Base-by-base conservation (phyloP, 2,329 filamentous ascomycete species). In the Penicillium sp. region DNA sequence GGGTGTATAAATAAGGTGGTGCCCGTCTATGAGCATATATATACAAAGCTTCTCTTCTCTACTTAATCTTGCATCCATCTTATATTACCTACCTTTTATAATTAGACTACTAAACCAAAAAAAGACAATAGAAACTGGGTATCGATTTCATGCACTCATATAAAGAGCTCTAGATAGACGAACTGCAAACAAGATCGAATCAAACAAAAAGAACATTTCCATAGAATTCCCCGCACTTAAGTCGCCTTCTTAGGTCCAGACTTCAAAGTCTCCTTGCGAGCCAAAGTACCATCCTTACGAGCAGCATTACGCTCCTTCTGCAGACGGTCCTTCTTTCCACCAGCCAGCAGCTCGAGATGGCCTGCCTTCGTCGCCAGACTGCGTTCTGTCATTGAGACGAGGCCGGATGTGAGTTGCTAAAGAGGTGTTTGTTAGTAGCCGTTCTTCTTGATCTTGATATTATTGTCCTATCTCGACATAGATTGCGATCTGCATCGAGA, bases 281-380 rank as follows among this genome's bases (percentile, higher is more conserved):
- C 62, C 25, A 43, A 30, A 36, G 51, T 54, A 14, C 53, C 53
- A 17, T 71, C 66, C 53, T 58, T 65, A 50, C 60, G 62, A 11
- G 57, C 62, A n/a, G 77, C 75, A 57, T 67, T 67, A 50, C 68
- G 66, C 58, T 66, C 72, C 58, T 69, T 71, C 57, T 60, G 65
- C 64, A 76, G 76, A 63, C 73, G 78, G 57, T 83, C 79, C 73
- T 83, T 87, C 80, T 88, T 88, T 12, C 85, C 86, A 2, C 86
- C 85, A 55, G 79, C 79, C 66, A 90, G 70, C 66, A 90, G 68
- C 71, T 90, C 87, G 67, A 90, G 67, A 78, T 90, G 87, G 14
- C 87, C 88, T 5, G 86, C 87, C 66, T 84, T 84, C 58, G 84
- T 77, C 12, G 86, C 87, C 10, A 90, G 77, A 59, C 80, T 82